Evolutionary conservation across 257 asterid species (phyloP).

Genomic region (Solanum pinnatisectum): DNA sequence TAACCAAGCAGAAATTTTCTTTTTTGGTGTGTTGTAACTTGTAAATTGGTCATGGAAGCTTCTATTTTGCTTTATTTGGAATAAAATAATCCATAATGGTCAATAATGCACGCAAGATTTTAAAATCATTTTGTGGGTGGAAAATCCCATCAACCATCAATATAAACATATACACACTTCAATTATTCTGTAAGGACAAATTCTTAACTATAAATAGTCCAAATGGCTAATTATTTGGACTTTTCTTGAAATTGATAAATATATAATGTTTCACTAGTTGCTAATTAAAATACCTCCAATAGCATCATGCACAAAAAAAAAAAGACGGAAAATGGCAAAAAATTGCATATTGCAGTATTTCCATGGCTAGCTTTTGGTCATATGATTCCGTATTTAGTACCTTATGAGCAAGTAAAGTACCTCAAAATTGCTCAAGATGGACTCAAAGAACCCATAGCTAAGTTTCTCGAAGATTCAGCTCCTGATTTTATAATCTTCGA

Average conservation of each 20-base stretch:
- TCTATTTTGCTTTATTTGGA: no score
- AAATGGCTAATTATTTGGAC: not conserved
- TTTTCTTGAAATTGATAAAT: not conserved
- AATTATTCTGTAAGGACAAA: not conserved
- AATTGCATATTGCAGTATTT: conserved; percentile 36
- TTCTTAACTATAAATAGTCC: not conserved
- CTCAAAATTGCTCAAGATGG: conserved; percentile 8
- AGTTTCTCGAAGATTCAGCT: conserved; percentile 7
- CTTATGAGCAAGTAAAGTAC: conserved; percentile 16
- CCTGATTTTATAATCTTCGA: conserved; percentile 25
- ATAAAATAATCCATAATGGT: no score
- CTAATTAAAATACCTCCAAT: not conserved
- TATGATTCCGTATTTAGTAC: conserved; percentile 34
- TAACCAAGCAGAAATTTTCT: no score
- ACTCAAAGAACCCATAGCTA: conserved; percentile 6
- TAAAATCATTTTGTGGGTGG: not conserved
- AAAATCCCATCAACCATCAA: not conserved
- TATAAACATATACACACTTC: not conserved
- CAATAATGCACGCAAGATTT: no score
- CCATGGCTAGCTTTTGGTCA: conserved; percentile 76
- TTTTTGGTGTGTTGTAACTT: no score
- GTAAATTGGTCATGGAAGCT: no score
- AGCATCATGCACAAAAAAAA: not conserved
- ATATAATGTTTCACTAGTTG: not conserved
- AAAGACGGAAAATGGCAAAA: not conserved